phyloP scores from a whole-genome alignment of 2,329 filamentous ascomycete species.

The Monosporascus sp. region DNA sequence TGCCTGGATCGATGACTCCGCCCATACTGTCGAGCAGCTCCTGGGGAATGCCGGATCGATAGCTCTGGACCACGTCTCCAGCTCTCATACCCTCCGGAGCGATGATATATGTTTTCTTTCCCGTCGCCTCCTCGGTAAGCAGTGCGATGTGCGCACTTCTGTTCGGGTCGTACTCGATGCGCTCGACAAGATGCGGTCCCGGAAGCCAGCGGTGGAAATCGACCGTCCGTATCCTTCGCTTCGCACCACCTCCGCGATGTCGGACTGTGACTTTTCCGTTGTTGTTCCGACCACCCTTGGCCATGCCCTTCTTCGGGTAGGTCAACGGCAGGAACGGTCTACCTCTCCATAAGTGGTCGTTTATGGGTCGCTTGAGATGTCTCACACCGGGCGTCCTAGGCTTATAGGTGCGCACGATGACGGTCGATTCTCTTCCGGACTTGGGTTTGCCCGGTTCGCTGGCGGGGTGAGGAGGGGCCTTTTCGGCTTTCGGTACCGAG shows the following conservation, averaged over 20 bases:
- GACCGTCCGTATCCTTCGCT: slow-evolving; percentile 85
- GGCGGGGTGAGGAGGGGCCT: slow-evolving; percentile 11
- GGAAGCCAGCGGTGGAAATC: slow-evolving; percentile 78
- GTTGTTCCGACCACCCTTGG: slow-evolving; percentile 88
- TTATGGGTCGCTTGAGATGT: slow-evolving; percentile 87
- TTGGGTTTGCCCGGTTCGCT: slow-evolving; percentile 9
- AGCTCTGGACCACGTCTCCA: slow-evolving; percentile 90
- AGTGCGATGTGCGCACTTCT: slow-evolving; percentile 91
- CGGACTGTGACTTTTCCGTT: slow-evolving; percentile 81
- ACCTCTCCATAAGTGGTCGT: slow-evolving; percentile 96
- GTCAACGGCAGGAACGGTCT: slow-evolving; percentile 78
- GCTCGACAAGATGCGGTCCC: slow-evolving; percentile 82
- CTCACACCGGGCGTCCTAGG: slow-evolving; percentile 88
- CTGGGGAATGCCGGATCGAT: slow-evolving; percentile 80
- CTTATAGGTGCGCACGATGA: slow-evolving; percentile 77
- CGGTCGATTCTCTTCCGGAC: slow-evolving; percentile 27
- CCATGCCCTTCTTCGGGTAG: slow-evolving; percentile 86
- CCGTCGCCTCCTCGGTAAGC: slow-evolving; percentile 68
- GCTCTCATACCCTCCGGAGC: slow-evolving; percentile 92
- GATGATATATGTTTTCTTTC: slow-evolving; percentile 82
- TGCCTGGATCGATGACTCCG: slow-evolving; percentile 87
- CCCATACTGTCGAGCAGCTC: slow-evolving; percentile 90
- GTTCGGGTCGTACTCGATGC: slow-evolving; percentile 94
- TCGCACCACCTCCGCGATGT: slow-evolving; percentile 87
- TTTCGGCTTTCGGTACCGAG: slow-evolving; percentile 10